A percentile compares a stretch with the other conserved stretches of the same genome.
Evolutionary conservation across 768 basidiomycete genomes (phyloP).

Genomic region (Xerocomus brunneocitrinus): DNA sequence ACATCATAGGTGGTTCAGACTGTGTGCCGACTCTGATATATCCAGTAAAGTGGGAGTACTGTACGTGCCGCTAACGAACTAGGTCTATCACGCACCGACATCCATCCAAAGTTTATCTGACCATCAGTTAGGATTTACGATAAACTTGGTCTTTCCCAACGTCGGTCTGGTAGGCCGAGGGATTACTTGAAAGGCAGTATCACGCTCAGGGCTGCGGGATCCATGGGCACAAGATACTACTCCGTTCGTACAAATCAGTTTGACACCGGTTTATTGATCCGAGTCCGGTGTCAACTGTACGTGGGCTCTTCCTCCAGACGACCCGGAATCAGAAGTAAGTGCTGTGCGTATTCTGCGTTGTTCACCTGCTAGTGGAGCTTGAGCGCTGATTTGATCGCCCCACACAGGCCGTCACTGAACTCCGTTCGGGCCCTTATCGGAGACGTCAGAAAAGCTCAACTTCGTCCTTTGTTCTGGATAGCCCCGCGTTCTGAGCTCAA

Average conservation of each 20-base stretch:
- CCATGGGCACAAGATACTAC: not conserved
- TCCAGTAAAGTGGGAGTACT: too few species aligned
- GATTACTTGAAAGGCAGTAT: not conserved
- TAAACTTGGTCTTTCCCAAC: too few species aligned
- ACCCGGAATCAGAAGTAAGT: conserved; percentile 10
- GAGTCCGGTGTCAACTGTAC: not conserved
- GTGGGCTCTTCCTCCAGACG: conserved; percentile 19
- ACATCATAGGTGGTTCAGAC: too few species aligned
- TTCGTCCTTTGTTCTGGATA: conserved; percentile 33
- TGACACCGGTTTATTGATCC: not conserved
- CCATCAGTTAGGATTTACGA: too few species aligned
- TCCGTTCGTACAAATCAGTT: not conserved
- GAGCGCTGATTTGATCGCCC: conserved; percentile 1
- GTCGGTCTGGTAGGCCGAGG: not conserved
- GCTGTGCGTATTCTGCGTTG: conserved; percentile 6
- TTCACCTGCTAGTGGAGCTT: not conserved
- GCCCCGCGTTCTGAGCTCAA: conserved; percentile 56
- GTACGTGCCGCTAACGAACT: too few species aligned
- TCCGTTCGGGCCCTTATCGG: not conserved
- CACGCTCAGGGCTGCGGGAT: not conserved
- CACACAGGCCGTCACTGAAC: conserved; percentile 16
- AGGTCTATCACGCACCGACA: not conserved
- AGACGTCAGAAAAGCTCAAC: not conserved
- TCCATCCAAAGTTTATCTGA: not conserved
- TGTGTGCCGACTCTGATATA: too few species aligned